Conservation (phyloP, 225 moss, liverwort and hornwort genomes). For the Neckera pumila region DNA sequence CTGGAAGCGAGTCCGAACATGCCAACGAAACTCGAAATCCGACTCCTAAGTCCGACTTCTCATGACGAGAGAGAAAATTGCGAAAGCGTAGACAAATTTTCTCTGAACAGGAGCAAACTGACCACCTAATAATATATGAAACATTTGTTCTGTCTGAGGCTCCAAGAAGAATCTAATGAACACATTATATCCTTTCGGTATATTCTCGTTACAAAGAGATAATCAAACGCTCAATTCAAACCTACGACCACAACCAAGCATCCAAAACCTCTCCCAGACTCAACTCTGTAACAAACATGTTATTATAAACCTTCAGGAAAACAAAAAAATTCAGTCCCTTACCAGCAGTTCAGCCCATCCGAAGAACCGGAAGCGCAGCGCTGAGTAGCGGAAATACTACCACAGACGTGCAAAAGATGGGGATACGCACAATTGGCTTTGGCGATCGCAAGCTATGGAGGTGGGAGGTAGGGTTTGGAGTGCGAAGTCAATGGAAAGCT, state of each 20-base stretch:
- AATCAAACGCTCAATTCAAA: not conserved
- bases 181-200: not conserved
- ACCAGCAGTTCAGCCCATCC: not conserved
- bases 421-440: not conserved
- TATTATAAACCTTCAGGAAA: not conserved
- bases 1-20: not conserved
- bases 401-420: not conserved
- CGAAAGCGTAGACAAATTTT: not conserved
- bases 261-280: not conserved
- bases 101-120: not conserved
- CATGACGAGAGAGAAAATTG: not conserved
- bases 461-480: constrained; percentile 9
- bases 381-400: not conserved
- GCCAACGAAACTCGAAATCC: too few species aligned
- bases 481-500: not conserved
- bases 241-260: not conserved
- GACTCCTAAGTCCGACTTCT: not conserved
- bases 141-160: not conserved
- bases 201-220: not conserved
- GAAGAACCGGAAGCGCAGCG: not conserved
- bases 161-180: not conserved
- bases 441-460: not conserved
- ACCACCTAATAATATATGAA: not conserved
- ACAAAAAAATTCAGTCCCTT: not conserved
- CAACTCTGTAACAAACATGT: not conserved